Evolutionary conservation across 768 basidiomycete genomes (phyloP), one percentile per base, ranked within the genome.

Genomic region (Kwoniella heveanensis): DNA sequence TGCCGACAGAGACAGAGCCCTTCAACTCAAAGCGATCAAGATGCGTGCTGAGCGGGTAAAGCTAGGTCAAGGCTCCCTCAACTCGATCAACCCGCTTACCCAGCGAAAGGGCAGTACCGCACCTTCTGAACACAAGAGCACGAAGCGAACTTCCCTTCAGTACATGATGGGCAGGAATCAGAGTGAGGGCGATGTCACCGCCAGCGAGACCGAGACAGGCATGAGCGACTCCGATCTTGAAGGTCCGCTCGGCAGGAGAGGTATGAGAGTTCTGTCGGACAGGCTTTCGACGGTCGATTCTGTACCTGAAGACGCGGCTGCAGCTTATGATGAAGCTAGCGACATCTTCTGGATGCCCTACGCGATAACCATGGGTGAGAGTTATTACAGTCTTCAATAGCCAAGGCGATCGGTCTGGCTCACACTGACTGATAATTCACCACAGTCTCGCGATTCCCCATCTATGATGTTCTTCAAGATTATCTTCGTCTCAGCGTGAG

Each of bases 391-490:
- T n/a, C 5, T 7, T 19, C 50, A 32, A 48, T 65, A 13, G 57
- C 49, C 51, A 60, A 54, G 52, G 54, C 64, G 60, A 47, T 49
- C 13, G 39, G 47, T n/a, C 12, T 13, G 13, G 60, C 50, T 61
- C 8, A 52, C 36, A 8, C 10, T 19, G 17, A 48, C 8, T 24
- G 39, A 44, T 17, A 24, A 36, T 22, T 26, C 27, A 53, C 68
- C 89, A 17, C 91, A 73, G 92, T 93, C 27, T 95, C 93, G 52
- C 88, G 91, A 24, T 90, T 91, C 78, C 93, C 93, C 0, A 90
- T 96, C 68, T 96, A 94, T 81, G 92, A 94, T 76, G 84, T 95
- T 59, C 91, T 97, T 90, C 86, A 90, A 57, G 94, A 98, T 81
- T 94, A 91, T 74, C 85, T 98, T 48, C 92, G 92, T n/a, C 87